These are phyloP conservation scores for Delonix regia DNA, from an alignment of 306 rosid genomes.

Conservation along the genomic window DNA sequence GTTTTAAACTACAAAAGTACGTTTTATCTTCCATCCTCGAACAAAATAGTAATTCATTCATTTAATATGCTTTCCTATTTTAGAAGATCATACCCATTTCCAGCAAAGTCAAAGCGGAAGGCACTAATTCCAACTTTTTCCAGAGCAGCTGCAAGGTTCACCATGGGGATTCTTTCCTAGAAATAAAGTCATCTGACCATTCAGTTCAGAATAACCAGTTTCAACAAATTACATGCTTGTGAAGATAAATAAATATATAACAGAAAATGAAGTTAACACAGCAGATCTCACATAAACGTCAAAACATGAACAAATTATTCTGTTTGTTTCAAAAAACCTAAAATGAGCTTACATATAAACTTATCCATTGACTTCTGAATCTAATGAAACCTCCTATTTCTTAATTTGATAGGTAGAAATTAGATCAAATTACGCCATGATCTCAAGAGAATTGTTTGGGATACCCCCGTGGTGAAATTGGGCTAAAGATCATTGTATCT, in stretches of 20 bases:
- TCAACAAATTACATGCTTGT: constrained; percentile 1
- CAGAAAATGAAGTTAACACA: neutral
- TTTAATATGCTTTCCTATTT: neutral
- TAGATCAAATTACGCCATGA: neutral
- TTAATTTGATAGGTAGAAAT: neutral
- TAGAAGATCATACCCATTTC: constrained; percentile 74
- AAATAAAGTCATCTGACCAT: constrained; percentile 1
- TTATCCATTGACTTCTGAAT: neutral
- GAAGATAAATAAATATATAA: neutral
- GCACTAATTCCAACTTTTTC: constrained; percentile 62
- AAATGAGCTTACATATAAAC: neutral
- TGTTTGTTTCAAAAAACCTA: neutral
- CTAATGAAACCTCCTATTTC: neutral
- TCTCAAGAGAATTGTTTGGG: neutral
- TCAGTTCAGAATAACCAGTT: constrained; percentile 32
- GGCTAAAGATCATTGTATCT: neutral
- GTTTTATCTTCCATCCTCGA: neutral
- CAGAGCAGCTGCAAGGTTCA: constrained; percentile 71
- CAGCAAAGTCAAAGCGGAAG: constrained; percentile 88
- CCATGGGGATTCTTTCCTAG: constrained; percentile 88
- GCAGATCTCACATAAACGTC: neutral
- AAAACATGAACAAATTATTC: neutral
- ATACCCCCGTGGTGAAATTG: neutral
- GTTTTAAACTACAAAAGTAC: neutral
- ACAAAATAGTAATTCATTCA: constrained; percentile 13